Evolutionary conservation across 371 early-diverging fungal genomes (phyloP).

Genomic region (Phascolomyces articulosus): DNA sequence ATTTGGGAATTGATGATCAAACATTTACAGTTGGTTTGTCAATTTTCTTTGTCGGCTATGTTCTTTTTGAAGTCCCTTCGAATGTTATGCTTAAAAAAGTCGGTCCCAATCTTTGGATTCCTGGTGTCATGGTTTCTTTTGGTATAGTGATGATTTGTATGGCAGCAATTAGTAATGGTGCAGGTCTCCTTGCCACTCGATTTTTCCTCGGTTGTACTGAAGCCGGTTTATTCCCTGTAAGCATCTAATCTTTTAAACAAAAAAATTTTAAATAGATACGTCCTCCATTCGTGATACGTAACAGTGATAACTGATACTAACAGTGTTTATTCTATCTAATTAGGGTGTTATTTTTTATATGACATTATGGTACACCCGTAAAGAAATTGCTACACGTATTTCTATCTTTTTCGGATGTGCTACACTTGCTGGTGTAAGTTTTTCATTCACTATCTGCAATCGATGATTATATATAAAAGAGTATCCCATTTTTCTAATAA

Average conservation of each 20-base stretch:
- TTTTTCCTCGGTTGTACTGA: slow-evolving; percentile 78
- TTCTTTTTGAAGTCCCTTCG: slow-evolving; percentile 72
- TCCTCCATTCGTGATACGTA: not conserved
- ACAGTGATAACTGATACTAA: not conserved
- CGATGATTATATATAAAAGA: no score
- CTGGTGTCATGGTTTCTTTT: slow-evolving; percentile 59
- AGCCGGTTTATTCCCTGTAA: slow-evolving; percentile 60
- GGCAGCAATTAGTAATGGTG: slow-evolving; percentile 44
- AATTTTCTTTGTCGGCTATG: slow-evolving; percentile 69
- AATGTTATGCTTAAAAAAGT: slow-evolving; percentile 70
- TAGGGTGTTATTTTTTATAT: slow-evolving; percentile 52
- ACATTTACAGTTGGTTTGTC: slow-evolving; percentile 60
- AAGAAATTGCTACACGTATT: slow-evolving; percentile 76
- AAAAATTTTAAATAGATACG: no score
- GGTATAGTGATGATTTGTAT: slow-evolving; percentile 47
- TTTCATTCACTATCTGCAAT: not conserved
- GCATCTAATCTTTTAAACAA: not conserved
- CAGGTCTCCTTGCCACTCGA: slow-evolving; percentile 58
- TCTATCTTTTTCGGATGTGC: slow-evolving; percentile 69
- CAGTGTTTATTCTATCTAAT: no score
- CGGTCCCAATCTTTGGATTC: slow-evolving; percentile 73
- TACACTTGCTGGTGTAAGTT: slow-evolving; percentile 69
- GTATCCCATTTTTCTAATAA: no score
- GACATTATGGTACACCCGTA: slow-evolving; percentile 50
- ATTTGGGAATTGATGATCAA: slow-evolving; percentile 46